These are phyloP conservation scores for Colletotrichum echinochloae DNA, from an alignment of 2,329 filamentous ascomycete genomes.

Conservation along the genomic window DNA sequence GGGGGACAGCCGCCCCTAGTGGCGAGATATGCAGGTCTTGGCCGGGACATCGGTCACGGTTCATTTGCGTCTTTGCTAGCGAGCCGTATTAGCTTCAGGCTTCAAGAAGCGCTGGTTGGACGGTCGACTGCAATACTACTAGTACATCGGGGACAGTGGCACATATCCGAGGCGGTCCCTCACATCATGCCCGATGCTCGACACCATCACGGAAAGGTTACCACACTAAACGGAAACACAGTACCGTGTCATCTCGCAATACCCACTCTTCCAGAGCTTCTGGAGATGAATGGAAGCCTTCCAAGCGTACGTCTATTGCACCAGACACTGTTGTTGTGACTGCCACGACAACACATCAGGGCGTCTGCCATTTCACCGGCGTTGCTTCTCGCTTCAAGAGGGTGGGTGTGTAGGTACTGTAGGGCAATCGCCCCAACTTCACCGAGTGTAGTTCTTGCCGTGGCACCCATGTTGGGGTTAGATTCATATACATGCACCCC, in stretches of 20 bases:
- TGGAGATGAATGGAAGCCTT: too few species aligned
- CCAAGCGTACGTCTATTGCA: too few species aligned
- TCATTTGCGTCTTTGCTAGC: conserved; percentile 12
- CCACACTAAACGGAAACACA: background rate
- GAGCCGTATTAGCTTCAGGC: conserved; percentile 17
- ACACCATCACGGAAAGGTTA: background rate
- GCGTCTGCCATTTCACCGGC: conserved; percentile 32
- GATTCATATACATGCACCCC: too few species aligned
- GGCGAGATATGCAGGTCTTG: conserved; percentile 29
- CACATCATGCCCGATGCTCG: background rate
- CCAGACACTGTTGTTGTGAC: too few species aligned
- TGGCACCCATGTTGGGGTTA: conserved; percentile 7
- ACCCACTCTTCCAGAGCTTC: too few species aligned
- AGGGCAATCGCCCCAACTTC: conserved; percentile 28
- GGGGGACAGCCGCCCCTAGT: conserved; percentile 7
- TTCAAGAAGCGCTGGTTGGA: conserved; percentile 18
- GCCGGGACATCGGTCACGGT: conserved; percentile 20
- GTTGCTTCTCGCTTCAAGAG: conserved; percentile 27
- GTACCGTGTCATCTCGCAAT: background rate
- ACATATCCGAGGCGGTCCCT: background rate
- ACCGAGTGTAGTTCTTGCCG: conserved; percentile 31
- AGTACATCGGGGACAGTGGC: background rate
- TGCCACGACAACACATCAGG: background rate
- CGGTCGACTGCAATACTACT: conserved; percentile 1
- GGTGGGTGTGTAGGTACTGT: conserved; percentile 40